Evolutionary conservation across 2,329 filamentous ascomycete species (phyloP).

Genomic region (Elsinoe perseae): DNA sequence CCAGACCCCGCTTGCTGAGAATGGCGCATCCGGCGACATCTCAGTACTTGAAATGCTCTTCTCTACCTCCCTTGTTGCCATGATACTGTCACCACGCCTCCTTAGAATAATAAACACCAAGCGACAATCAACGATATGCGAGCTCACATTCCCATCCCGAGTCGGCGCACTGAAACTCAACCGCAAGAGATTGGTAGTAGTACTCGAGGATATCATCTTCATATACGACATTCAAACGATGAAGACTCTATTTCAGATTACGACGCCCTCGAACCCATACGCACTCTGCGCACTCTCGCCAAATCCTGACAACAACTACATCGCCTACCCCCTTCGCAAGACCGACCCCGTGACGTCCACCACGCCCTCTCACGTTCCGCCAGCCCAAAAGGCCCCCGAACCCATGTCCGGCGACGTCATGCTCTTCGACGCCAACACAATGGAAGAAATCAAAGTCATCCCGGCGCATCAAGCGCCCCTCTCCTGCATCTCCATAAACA

Average conservation of each 20-base stretch:
- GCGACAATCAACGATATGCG: conserved; percentile 83
- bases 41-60: conserved; percentile 98
- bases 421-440: conserved; percentile 79
- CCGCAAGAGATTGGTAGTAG: conserved; percentile 83
- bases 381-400: conserved; percentile 58
- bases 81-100: conserved; percentile 84
- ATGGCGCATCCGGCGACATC: conserved; percentile 59
- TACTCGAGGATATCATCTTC: conserved; percentile 94
- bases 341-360: conserved; percentile 41
- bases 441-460: conserved; percentile 91
- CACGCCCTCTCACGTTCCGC: conserved; percentile 65
- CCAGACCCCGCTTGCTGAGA: conserved; percentile 65
- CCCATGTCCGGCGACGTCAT: conserved; percentile 87
- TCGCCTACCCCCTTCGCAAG: conserved; percentile 82
- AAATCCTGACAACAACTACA: conserved; percentile 90
- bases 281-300: conserved; percentile 89
- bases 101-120: conserved; percentile 97
- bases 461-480: conserved; percentile 89
- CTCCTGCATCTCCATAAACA: conserved; percentile 85
- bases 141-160: conserved; percentile 95
- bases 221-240: conserved; percentile 99
- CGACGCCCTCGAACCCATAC: conserved; percentile 85
- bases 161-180: conserved; percentile 91
- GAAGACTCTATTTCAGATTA: conserved; percentile 85
- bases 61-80: conserved; percentile 88